These are phyloP conservation scores for Camillea tinctor DNA, from an alignment of 2,329 filamentous ascomycete genomes.

Conservation along the genomic window DNA sequence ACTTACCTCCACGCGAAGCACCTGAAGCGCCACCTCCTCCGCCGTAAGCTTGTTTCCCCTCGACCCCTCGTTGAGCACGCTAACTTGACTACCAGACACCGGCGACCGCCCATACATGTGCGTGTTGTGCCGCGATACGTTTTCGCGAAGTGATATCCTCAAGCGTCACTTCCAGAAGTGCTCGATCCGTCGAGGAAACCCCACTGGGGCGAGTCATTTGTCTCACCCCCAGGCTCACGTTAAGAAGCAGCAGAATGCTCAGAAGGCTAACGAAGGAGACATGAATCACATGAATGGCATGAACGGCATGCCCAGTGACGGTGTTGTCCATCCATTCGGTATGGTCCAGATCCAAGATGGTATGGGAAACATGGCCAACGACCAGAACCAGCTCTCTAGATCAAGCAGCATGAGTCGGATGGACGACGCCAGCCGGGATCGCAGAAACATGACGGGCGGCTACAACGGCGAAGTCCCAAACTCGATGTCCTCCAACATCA, in stretches of 20 bases:
- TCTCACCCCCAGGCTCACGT: conserved; percentile 89
- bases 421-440: conserved; percentile 56
- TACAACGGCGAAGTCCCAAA: conserved; percentile 59
- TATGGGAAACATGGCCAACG: conserved; percentile 58
- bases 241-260: conserved; percentile 69
- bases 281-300: conserved; percentile 62
- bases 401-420: conserved; percentile 60
- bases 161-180: conserved; percentile 99
- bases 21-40: conserved; percentile 89
- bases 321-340: conserved; percentile 57
- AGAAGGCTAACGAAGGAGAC: conserved; percentile 51
- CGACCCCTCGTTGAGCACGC: conserved; percentile 1
- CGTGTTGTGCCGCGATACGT: conserved; percentile 95
- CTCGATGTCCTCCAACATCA: conserved; percentile 61
- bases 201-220: conserved; percentile 89
- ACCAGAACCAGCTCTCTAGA: conserved; percentile 61
- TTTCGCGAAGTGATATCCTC: conserved; percentile 94
- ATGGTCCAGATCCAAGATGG: conserved; percentile 57
- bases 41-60: conserved; percentile 68
- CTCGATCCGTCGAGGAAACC: conserved; percentile 92
- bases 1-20: conserved; percentile 98
- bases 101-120: conserved; percentile 98
- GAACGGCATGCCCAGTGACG: conserved; percentile 56
- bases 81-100: conserved; percentile 63
- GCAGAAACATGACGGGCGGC: conserved; percentile 52